Evolutionary conservation across 2,329 filamentous ascomycete species (phyloP).

Genomic region (Dothistroma septosporum): DNA sequence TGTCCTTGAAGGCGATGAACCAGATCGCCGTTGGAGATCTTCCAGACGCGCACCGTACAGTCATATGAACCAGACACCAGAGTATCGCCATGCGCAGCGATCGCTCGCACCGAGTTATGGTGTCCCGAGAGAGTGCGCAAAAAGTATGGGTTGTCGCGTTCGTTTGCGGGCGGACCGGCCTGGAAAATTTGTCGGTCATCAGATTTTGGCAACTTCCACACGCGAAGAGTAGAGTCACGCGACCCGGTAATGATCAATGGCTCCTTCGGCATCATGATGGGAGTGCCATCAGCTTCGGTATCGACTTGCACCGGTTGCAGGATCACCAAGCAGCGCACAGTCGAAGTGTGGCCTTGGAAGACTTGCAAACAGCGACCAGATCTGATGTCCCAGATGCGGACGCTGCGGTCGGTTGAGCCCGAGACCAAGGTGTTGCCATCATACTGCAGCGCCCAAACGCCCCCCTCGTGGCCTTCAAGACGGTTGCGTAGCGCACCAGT

Average conservation of each 20-base stretch:
- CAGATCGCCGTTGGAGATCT: conserved; percentile 89
- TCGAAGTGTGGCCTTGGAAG: conserved; percentile 96
- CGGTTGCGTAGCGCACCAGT: conserved; percentile 79
- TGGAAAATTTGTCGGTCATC: conserved; percentile 75
- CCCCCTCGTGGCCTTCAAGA: conserved; percentile 89
- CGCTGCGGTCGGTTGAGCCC: conserved; percentile 90
- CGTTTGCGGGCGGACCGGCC: conserved; percentile 66
- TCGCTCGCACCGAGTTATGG: conserved; percentile 88
- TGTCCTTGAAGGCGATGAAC: conserved; percentile 82
- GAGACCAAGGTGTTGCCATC: conserved; percentile 93
- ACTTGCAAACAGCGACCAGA: conserved; percentile 88
- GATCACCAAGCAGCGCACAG: conserved; percentile 92
- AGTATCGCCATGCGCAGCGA: conserved; percentile 89
- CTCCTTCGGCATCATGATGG: conserved; percentile 87
- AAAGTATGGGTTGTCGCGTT: conserved; percentile 88
- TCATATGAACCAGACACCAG: conserved; percentile 98
- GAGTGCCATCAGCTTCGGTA: conserved; percentile 63
- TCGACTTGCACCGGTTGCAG: conserved; percentile 79
- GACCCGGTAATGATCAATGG: conserved; percentile 97
- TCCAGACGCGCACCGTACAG: conserved; percentile 92
- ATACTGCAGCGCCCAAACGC: conserved; percentile 96
- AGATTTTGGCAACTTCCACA: conserved; percentile 86
- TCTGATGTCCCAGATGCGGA: conserved; percentile 99
- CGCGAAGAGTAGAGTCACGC: conserved; percentile 84
- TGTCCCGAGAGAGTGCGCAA: conserved; percentile 83